Evolutionary conservation across 164 flowering plant genomes (phyloP).

Genomic region (Kingdonia uniflora): DNA sequence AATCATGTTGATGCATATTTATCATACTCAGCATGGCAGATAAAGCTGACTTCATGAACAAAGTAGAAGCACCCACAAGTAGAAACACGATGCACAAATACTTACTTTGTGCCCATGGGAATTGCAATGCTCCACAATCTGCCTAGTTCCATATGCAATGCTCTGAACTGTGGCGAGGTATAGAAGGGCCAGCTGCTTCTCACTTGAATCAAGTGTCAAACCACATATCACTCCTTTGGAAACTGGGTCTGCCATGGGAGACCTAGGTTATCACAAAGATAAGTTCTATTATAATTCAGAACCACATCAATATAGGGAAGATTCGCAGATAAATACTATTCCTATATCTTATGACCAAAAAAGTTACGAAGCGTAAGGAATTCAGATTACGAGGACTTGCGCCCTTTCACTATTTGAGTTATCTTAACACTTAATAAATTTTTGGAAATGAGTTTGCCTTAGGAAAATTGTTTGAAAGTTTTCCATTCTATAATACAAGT

Average conservation of each 20-base stretch:
- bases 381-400: no score
- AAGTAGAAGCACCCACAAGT: no score
- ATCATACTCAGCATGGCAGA: no score
- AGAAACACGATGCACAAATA: not conserved
- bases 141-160: constrained; percentile 96
- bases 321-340: no score
- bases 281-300: constrained; percentile 2
- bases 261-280: constrained; percentile 37
- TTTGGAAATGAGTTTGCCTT: no score
- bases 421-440: no score
- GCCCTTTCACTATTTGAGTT: no score
- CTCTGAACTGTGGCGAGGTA: constrained; percentile 88
- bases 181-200: constrained; percentile 73
- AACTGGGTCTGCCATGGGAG: constrained; percentile 90
- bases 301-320: constrained; percentile 22
- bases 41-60: no score
- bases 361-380: no score
- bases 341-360: no score
- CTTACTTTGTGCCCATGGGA: constrained; percentile 87
- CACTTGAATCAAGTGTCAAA: constrained; percentile 80
- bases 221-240: constrained; percentile 80
- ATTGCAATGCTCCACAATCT: constrained; percentile 94
- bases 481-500: not conserved
- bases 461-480: no score
- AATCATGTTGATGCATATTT: no score